Evolutionary conservation across 495 filamentous ascomycete genomes (phyloP), one percentile per base, ranked within the genome.

Genomic region (Xylaria grammica): DNA sequence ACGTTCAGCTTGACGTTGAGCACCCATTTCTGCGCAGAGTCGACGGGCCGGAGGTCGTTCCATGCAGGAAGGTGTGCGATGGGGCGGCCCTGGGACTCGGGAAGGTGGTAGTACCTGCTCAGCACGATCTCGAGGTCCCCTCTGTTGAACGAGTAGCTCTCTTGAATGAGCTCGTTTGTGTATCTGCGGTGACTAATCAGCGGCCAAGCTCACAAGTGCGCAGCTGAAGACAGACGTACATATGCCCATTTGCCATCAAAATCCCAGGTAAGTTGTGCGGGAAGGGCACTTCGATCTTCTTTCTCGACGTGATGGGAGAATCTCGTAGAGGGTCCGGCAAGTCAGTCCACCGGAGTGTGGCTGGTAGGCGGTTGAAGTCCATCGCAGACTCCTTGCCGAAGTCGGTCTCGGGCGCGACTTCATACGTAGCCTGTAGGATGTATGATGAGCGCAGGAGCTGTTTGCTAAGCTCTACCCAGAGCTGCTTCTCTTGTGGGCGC

Each of bases 401-500:
- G 64, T 79, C 71, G 13, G 69, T 62, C 19, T 81, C 76, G 5
- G 65, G 67, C 8, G 69, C 63, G n/a, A 82, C 61, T 40, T 79
- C 73, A 57, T 76, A 75, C 29, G 75, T 75, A 27, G 69, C 64
- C 53, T 79, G 78, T 9, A 84, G 13, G 38, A 79, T 60, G 58
- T 76, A 81, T 3, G 77, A 76, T 26, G 79, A 78, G 49, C 75
- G 70, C 19, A 60, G 44, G 1, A 82, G 63, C 45, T 75, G 76
- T 54, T 69, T 71, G 60, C 77, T 75, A 24, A 84, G 67, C 48
- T 84, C 79, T 17, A 67, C 68, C 78, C 78, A 82, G 46, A 75
- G 63, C 22, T 61, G 20, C 36, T 34, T 15, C 60, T 58, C 58
- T 61, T 70, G 55, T 63, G 69, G 45, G 29, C 62, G 60, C 44